Conservation (phyloP, 768 basidiomycete species). For the Saitozyma sp. region DNA sequence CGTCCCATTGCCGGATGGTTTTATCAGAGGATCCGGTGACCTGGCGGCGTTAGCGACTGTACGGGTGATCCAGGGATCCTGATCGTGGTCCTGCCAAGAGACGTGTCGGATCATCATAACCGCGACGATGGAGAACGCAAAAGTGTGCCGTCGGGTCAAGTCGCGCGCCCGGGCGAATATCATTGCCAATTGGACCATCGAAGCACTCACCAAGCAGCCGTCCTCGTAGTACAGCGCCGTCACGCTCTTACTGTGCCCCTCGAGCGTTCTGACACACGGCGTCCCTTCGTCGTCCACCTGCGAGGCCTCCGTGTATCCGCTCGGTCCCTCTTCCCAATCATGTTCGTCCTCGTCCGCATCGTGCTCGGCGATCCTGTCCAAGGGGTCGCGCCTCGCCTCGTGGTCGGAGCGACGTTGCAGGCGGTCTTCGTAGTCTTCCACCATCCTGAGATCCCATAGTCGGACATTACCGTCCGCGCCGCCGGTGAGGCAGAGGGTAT, state of each 20-base stretch:
- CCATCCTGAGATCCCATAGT: conserved; percentile 85
- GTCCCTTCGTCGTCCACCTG: conserved; percentile 34
- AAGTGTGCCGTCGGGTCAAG: too few species aligned
- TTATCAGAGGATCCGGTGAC: conserved; percentile 98
- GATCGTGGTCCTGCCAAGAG: too few species aligned
- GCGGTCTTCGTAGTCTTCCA: conserved; percentile 66
- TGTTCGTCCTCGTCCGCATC: conserved; percentile 29
- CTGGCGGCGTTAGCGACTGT: conserved; percentile 53
- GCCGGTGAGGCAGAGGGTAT: conserved; percentile 84
- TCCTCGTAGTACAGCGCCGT: conserved; percentile 95
- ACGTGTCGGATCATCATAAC: too few species aligned
- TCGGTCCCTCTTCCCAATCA: conserved; percentile 42
- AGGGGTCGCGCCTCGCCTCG: conserved; percentile 30
- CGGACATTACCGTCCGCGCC: conserved; percentile 80
- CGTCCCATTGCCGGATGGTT: conserved; percentile 97
- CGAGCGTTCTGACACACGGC: conserved; percentile 71
- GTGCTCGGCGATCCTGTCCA: conserved; percentile 44
- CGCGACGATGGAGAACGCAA: too few species aligned
- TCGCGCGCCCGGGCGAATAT: too few species aligned
- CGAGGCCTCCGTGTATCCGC: conserved; percentile 21
- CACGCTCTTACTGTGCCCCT: conserved; percentile 90
- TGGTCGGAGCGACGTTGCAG: conserved; percentile 28
- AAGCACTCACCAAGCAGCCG: conserved; percentile 73
- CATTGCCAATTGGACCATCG: neutral
- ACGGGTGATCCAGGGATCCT: too few species aligned